A percentile compares a stretch with the other conserved stretches of the same genome.
Evolutionary conservation across 306 rosid species (phyloP).

Genomic region (Boehmeria nivea): DNA sequence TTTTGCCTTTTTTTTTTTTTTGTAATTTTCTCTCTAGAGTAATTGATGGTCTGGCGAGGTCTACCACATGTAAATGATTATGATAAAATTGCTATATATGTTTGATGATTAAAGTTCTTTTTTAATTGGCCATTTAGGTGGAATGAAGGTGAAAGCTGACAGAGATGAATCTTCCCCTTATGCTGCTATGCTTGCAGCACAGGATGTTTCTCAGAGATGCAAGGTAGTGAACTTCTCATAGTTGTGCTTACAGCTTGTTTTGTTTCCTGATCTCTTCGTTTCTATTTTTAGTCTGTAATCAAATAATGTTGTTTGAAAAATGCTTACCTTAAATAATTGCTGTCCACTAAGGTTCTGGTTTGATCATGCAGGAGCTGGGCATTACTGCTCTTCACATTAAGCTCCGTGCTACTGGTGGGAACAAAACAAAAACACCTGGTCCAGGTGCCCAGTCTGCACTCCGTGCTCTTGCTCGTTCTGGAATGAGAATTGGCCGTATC

Average conservation of each 20-base stretch:
- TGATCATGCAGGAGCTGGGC: conserved; percentile 58
- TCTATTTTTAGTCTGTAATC: neutral
- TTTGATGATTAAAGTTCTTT: neutral
- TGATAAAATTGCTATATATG: neutral
- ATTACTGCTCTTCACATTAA: conserved; percentile 78
- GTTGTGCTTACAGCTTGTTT: neutral
- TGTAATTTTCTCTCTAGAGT: neutral
- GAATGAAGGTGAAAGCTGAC: conserved; percentile 89
- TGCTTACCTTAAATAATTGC: neutral
- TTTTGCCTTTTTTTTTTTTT: too few species aligned
- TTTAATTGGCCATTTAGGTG: conserved; percentile 36
- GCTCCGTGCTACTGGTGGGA: conserved; percentile 89
- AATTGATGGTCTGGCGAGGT: neutral
- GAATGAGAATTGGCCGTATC: conserved; percentile 94
- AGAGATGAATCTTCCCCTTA: conserved; percentile 83
- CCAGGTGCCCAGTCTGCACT: conserved; percentile 96
- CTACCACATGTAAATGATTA: neutral
- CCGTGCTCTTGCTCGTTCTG: conserved; percentile 86
- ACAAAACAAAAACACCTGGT: conserved; percentile 86
- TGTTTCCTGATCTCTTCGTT: too few species aligned
- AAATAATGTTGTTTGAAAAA: neutral
- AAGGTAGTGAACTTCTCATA: conserved; percentile 31
- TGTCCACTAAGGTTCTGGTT: neutral
- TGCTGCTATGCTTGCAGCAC: conserved; percentile 94
- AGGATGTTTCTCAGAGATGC: conserved; percentile 79